A percentile compares a stretch with the other conserved stretches of the same genome.
Evolutionary conservation across 2,329 filamentous ascomycete species (phyloP).

Genomic region (Colletotrichum melonis): DNA sequence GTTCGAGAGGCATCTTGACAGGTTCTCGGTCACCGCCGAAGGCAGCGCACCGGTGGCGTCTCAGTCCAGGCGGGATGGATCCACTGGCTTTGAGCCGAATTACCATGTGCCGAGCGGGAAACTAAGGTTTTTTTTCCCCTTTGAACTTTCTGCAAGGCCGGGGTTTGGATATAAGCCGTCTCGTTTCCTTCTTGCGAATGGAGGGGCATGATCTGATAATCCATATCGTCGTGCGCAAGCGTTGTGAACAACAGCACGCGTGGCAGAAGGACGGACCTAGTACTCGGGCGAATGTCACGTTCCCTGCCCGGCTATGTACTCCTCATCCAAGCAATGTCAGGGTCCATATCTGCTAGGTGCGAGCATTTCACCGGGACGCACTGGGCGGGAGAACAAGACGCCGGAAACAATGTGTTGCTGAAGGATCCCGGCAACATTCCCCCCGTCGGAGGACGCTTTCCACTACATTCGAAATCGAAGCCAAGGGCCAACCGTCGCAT

Average conservation of each 20-base stretch:
- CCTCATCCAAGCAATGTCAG: neutral
- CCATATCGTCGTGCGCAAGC: neutral
- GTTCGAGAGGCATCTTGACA: slow-evolving; percentile 10
- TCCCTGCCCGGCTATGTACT: neutral
- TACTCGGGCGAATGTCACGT: neutral
- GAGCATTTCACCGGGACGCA: slow-evolving; percentile 1
- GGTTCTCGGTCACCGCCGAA: slow-evolving; percentile 1
- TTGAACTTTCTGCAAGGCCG: neutral
- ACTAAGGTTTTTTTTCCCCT: neutral
- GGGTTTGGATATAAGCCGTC: neutral
- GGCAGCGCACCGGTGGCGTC: slow-evolving; percentile 18
- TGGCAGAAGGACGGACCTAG: neutral
- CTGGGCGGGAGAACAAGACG: neutral
- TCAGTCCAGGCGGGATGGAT: neutral
- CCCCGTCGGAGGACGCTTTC: neutral
- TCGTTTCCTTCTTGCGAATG: neutral
- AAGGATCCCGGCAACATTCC: slow-evolving; percentile 7
- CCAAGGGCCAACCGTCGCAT: slow-evolving; percentile 11
- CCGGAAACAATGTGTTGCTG: slow-evolving; percentile 2
- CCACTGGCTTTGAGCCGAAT: slow-evolving; percentile 12
- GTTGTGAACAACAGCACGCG: neutral
- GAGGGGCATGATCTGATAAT: neutral
- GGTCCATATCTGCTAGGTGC: slow-evolving; percentile 1
- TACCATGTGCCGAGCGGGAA: slow-evolving; percentile 26
- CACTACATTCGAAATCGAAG: neutral